Base-by-base conservation (phyloP, 768 basidiomycete genomes). In the Mycena amicta region DNA sequence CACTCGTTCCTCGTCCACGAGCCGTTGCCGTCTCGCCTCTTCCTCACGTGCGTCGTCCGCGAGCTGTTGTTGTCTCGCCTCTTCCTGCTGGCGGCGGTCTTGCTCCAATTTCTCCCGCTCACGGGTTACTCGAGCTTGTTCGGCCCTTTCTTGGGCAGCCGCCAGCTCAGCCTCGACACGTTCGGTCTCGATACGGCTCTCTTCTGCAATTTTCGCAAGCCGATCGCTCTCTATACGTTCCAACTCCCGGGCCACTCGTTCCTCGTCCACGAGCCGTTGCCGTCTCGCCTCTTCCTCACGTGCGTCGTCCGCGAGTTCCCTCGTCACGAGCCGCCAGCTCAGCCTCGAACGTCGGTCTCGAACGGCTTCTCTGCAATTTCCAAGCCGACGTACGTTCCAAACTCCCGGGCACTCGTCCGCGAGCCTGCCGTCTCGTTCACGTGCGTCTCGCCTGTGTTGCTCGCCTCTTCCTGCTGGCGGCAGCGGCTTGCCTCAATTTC, bases 141-240 rank as follows among this genome's bases (percentile, higher is more conserved):
- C 13, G 22, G 8, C 43, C 20, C 43, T 45, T 45, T n/a, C 22
- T 8, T 23, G 12, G 43, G 8, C 43, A 15, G 8, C 8, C 43
- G 43, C 22, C 22, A n/a, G 13, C 22, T 45, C 43, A 15, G 6
- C 8, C 20, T 45, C 43, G 22, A 6, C 8, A 6, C 20, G 6
- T 25, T 25, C 47, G 5, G 23, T 23, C n/a, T 49, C 47, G 25
- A 12, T 26, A 12, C 47, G 47, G 28, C 52, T 30, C 27, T 57
- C 50, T 5, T 50, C 56, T 5, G 46, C 57, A 52, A 54, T 50
- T 22, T 22, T 55, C 53, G 12, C 22, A 20, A 31, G 43, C 26
- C 20, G 23, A 12, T 49, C 47, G 47, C 47, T 12, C 26, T 25
- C 27, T 25, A 6, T 20, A 12, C 27, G 47, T 49, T 49, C 47